Percentiles rank a stretch among this genome's conserved stretches.
Evolutionary conservation across 768 basidiomycete genomes (phyloP).

Genomic region (Podaxis sp.): DNA sequence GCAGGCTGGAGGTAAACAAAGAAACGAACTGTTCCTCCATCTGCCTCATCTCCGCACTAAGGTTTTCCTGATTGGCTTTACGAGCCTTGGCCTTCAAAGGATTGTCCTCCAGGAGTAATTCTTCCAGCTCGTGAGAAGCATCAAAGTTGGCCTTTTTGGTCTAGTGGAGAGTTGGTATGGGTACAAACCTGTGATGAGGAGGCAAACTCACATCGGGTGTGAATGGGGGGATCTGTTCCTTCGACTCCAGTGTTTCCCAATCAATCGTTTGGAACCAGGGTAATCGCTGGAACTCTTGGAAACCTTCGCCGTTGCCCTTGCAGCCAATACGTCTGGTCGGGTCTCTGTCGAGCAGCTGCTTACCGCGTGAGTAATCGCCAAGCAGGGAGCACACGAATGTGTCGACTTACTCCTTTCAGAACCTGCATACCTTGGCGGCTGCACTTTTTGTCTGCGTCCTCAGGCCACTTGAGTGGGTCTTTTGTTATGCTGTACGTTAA

Average conservation of each 20-base stretch:
- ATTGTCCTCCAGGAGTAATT: conserved; percentile 93
- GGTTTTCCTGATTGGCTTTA: conserved; percentile 85
- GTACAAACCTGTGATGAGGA: conserved; percentile 8
- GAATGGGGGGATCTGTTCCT: conserved; percentile 77
- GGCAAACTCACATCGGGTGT: conserved; percentile 73
- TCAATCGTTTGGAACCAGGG: conserved; percentile 89
- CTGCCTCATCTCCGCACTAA: conserved; percentile 91
- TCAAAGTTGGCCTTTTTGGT: conserved; percentile 99
- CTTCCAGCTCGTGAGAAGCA: conserved; percentile 96
- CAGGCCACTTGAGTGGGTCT: conserved; percentile 87
- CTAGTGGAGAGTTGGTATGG: conserved; percentile 40
- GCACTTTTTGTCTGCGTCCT: conserved; percentile 80
- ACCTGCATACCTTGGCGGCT: conserved; percentile 76
- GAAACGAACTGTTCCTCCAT: conserved; percentile 95
- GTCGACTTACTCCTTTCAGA: conserved; percentile 69
- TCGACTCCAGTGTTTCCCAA: conserved; percentile 84
- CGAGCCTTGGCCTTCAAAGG: conserved; percentile 93
- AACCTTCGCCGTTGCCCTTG: conserved; percentile 75
- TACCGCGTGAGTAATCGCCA: background rate
- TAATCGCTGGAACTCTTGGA: conserved; percentile 75
- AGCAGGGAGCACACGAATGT: conserved; percentile 4
- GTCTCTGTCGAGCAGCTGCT: conserved; percentile 86
- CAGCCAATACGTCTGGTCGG: conserved; percentile 78
- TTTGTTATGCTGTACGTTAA: conserved; percentile 91
- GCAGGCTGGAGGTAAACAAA: conserved; percentile 12